Evolutionary conservation across 108 stramenopile species (phyloP).

Genomic region (Cyclostephanos tholiformis): DNA sequence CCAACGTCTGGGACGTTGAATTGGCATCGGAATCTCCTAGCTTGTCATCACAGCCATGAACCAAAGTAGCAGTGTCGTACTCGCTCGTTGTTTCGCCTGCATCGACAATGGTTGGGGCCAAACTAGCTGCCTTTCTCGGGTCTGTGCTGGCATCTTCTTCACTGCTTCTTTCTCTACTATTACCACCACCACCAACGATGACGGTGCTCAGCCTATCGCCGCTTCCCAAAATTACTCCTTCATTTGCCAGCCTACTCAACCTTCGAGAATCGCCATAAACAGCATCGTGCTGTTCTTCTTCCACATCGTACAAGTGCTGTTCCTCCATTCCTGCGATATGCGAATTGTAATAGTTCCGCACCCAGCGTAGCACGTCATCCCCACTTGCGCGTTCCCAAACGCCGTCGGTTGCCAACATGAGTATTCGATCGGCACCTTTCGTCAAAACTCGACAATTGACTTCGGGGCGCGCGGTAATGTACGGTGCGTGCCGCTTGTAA

Average conservation of each 20-base stretch:
- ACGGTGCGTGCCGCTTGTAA: slow-evolving; percentile 81
- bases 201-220: neutral
- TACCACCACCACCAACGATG: neutral
- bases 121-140: neutral
- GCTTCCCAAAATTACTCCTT: slow-evolving; percentile 10
- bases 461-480: slow-evolving; percentile 86
- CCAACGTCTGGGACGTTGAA: slow-evolving; percentile 36
- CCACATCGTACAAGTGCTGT: slow-evolving; percentile 28
- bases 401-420: slow-evolving; percentile 84
- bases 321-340: slow-evolving; percentile 65
- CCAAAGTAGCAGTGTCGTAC: slow-evolving; percentile 15
- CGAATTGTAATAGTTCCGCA: slow-evolving; percentile 72
- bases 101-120: neutral
- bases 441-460: slow-evolving; percentile 80
- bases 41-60: slow-evolving; percentile 11
- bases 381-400: slow-evolving; percentile 85
- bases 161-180: slow-evolving; percentile 6
- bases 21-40: slow-evolving; percentile 35
- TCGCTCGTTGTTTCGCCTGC: slow-evolving; percentile 1
- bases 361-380: slow-evolving; percentile 75
- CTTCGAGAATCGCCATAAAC: slow-evolving; percentile 19
- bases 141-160: neutral
- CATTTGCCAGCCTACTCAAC: neutral
- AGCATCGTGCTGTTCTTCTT: slow-evolving; percentile 17
- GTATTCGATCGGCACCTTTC: slow-evolving; percentile 69